Conservation (phyloP, 805 yeast species). For the Suhomyces sp. region DNA sequence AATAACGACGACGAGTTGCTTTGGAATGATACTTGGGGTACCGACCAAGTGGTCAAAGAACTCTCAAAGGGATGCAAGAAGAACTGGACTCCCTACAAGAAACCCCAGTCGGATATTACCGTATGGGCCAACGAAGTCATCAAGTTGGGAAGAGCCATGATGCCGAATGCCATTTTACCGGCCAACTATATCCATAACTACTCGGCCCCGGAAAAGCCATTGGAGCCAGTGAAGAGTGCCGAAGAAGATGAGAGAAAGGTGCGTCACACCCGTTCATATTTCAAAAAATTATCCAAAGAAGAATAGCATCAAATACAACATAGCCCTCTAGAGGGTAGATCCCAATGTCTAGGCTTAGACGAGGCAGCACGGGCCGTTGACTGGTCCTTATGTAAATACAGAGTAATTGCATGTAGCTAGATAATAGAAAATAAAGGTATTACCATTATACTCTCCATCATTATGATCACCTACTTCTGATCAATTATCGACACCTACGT, state of each 20-base stretch:
- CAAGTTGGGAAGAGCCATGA: constrained; percentile 58
- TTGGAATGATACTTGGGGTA: constrained; percentile 68
- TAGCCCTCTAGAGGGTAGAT: too few species aligned
- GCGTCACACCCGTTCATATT: constrained; percentile 40
- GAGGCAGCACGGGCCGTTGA: background rate
- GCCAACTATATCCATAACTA: constrained; percentile 32
- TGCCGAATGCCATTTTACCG: constrained; percentile 49
- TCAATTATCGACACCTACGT: too few species aligned
- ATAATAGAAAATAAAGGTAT: too few species aligned
- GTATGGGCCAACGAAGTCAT: constrained; percentile 66
- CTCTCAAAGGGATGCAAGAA: constrained; percentile 66
- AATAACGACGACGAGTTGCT: constrained; percentile 42
- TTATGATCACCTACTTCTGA: too few species aligned
- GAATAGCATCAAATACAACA: background rate
- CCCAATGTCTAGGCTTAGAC: too few species aligned
- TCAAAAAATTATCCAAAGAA: constrained; percentile 19
- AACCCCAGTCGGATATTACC: constrained; percentile 49
- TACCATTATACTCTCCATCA: too few species aligned
- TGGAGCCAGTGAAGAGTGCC: background rate
- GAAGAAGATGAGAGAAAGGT: constrained; percentile 29
- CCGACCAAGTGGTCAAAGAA: constrained; percentile 59
- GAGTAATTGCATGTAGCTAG: background rate
- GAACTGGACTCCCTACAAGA: constrained; percentile 58
- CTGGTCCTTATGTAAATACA: background rate
- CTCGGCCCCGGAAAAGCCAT: constrained; percentile 19